Percentiles rank a stretch among this genome's conserved stretches.
Evolutionary conservation across 768 basidiomycete genomes (phyloP).

Genomic region (Russula abietina): DNA sequence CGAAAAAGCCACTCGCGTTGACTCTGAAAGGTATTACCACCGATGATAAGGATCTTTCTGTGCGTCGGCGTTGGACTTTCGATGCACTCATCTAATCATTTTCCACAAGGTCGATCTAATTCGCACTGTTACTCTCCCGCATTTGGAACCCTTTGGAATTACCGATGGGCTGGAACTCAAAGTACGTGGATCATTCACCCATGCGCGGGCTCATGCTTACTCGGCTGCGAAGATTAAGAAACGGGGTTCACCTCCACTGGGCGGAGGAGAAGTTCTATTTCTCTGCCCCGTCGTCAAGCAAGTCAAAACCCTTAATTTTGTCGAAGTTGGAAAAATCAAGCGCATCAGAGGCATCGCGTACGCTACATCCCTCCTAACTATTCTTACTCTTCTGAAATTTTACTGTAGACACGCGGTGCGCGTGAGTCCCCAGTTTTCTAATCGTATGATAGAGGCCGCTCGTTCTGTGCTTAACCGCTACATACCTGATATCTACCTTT

Average conservation of each 20-base stretch:
- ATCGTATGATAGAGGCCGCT: constrained; percentile 93
- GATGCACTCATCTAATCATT: not conserved
- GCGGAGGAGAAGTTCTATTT: constrained; percentile 92
- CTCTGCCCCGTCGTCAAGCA: constrained; percentile 89
- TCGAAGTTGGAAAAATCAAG: constrained; percentile 86
- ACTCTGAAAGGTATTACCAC: constrained; percentile 89
- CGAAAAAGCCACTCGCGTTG: constrained; percentile 78
- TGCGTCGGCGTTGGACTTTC: constrained; percentile 33
- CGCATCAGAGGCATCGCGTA: constrained; percentile 94
- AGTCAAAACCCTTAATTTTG: constrained; percentile 87
- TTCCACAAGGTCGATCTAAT: constrained; percentile 72
- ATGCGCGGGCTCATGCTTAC: not conserved
- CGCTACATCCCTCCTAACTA: constrained; percentile 32
- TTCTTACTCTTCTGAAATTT: not conserved
- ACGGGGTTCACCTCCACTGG: constrained; percentile 84
- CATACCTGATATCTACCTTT: constrained; percentile 97
- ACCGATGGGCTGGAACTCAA: constrained; percentile 86
- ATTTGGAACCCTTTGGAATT: constrained; percentile 84
- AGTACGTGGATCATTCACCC: constrained; percentile 37
- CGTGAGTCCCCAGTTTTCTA: constrained; percentile 95
- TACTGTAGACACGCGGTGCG: constrained; percentile 81
- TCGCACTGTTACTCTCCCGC: constrained; percentile 84
- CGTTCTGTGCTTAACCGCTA: constrained; percentile 91
- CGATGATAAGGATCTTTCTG: constrained; percentile 87
- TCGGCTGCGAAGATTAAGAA: constrained; percentile 74